Evolutionary conservation across 805 yeast genomes (phyloP).

Genomic region (Nakazawaea peltata): DNA sequence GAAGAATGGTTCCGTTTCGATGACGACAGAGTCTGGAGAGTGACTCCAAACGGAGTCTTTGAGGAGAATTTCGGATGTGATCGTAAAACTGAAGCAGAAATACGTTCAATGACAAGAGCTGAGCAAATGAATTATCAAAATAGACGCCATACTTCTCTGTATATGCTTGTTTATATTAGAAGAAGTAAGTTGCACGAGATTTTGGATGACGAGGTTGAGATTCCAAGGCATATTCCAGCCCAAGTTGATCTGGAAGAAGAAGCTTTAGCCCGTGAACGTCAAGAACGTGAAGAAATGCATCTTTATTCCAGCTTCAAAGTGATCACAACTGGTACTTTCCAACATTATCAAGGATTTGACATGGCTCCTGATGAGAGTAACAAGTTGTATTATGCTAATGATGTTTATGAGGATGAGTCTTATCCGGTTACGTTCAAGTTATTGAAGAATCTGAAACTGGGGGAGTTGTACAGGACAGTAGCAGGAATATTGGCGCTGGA

Average conservation of each 20-base stretch:
- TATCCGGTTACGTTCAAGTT: constrained; percentile 44
- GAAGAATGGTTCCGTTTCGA: constrained; percentile 88
- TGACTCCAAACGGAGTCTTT: constrained; percentile 75
- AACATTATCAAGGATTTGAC: constrained; percentile 66
- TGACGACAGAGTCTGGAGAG: constrained; percentile 90
- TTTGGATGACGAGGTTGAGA: constrained; percentile 50
- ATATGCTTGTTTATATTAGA: constrained; percentile 90
- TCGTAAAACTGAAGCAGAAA: constrained; percentile 37
- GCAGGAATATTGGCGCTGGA: constrained; percentile 30
- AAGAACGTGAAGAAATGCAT: constrained; percentile 67
- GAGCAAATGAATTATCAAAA: constrained; percentile 59
- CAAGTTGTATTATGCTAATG: constrained; percentile 37
- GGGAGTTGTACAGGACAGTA: constrained; percentile 41
- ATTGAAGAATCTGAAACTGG: constrained; percentile 46
- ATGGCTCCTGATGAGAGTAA: constrained; percentile 54
- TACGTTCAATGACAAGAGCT: constrained; percentile 43
- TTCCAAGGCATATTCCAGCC: constrained; percentile 62
- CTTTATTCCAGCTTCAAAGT: constrained; percentile 51
- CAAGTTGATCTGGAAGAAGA: constrained; percentile 57
- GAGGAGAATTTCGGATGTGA: constrained; percentile 90
- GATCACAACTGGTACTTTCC: constrained; percentile 45
- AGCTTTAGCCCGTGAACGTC: constrained; percentile 42
- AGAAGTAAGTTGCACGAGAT: constrained; percentile 49
- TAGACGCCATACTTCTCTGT: constrained; percentile 87
- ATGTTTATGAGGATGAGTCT: constrained; percentile 36